Evolutionary conservation across 768 basidiomycete species (phyloP), one percentile per base, ranked within the genome.

Genomic region (Suillus americanus): DNA sequence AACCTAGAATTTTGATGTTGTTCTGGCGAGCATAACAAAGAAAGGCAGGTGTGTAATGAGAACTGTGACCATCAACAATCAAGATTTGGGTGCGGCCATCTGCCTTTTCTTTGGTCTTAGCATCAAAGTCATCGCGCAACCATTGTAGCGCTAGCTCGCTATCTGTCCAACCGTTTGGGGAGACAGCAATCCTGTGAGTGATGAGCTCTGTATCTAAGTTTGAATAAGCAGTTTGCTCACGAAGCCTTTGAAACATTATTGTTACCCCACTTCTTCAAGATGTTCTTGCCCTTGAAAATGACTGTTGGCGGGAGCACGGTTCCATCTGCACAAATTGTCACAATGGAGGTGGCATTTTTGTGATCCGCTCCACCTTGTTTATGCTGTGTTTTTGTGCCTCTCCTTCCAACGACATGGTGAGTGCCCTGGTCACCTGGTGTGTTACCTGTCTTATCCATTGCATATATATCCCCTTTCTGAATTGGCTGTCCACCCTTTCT

Each of bases 21-120:
- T 80, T 67, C 53, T 65, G 66, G 5, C 30, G 12, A 0, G 74
- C 71, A 70, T 72, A 81, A 12, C 77, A 62, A 28, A 84, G 70
- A 53, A 83, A 69, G 8, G 71, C 67, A 14, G 64, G 61, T 0
- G 70, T 74, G 66, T 73, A 77, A 64, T 83, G 83, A 0, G 78
- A 83, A 62, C 68, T 74, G 61, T 83, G 82, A 1, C 82, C 78
- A 72, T 83, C 80, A 12, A 82, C 63, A 35, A 80, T 43, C 3
- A 83, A 72, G 28, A 80, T 68, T 10, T 74, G 48, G 3, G 70
- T 65, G 6, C 62, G 13, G 1, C 78, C 78, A 40, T 30, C 64
- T 14, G 78, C 79, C 62, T 82, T 80, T 48, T 74, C 75, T 37
- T 66, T 59, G 18, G 78, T 83, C 62, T 73, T 50, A 1, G 66